These are phyloP conservation scores for Fragilariopsis cylindrus DNA, from an alignment of 108 stramenopile genomes.

Conservation along the genomic window DNA sequence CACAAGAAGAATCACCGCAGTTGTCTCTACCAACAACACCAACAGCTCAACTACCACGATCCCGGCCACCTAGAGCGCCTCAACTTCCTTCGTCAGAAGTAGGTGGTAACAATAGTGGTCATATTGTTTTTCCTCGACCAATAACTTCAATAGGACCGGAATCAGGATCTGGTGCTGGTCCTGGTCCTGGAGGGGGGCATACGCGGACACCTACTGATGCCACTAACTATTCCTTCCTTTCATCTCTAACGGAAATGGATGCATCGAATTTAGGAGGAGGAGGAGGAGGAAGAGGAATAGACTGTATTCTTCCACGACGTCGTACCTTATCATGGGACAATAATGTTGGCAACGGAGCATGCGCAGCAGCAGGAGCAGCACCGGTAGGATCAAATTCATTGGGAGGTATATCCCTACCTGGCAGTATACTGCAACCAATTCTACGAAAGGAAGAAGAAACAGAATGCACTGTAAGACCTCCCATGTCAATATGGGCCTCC, in stretches of 20 bases:
- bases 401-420: slow-evolving; percentile 1
- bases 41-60: slow-evolving; percentile 13
- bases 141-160: not conserved
- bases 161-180: not conserved
- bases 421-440: slow-evolving; percentile 19
- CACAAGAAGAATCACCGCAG: slow-evolving; percentile 7
- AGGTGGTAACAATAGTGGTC: not conserved
- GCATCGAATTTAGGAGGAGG: not conserved
- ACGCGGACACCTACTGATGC: slow-evolving; percentile 16
- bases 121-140: not conserved
- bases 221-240: slow-evolving; percentile 21
- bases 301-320: slow-evolving; percentile 14
- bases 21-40: slow-evolving; percentile 1
- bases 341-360: not conserved
- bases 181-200: not conserved
- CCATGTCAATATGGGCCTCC: slow-evolving; percentile 15
- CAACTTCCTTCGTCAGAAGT: not conserved
- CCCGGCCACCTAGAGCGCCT: slow-evolving; percentile 6
- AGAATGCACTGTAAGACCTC: not conserved
- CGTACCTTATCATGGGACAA: slow-evolving; percentile 27
- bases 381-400: slow-evolving; percentile 7
- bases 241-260: slow-evolving; percentile 10
- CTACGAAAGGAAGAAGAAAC: not conserved
- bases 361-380: not conserved
- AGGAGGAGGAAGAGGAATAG: not conserved